Evolutionary conservation across 2,329 filamentous ascomycete species (phyloP).

Genomic region (Claviceps sp.): DNA sequence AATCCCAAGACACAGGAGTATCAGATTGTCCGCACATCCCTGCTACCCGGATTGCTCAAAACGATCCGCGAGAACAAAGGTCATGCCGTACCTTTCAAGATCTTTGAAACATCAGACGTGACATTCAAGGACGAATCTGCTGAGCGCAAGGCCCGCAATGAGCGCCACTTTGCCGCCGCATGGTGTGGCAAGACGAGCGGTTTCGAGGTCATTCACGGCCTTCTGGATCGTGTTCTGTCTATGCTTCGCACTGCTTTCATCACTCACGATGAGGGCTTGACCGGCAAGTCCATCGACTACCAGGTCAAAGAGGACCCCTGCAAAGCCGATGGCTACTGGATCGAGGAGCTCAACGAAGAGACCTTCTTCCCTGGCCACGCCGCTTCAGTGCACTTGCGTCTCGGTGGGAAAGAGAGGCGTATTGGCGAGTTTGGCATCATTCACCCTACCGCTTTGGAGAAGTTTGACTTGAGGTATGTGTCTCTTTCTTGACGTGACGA

Average conservation of each 20-base stretch:
- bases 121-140: slow-evolving; percentile 73
- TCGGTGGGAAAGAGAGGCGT: slow-evolving; percentile 58
- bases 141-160: slow-evolving; percentile 82
- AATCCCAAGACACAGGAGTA: slow-evolving; percentile 93
- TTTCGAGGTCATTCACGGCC: slow-evolving; percentile 89
- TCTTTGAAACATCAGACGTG: slow-evolving; percentile 85
- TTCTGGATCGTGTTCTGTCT: slow-evolving; percentile 80
- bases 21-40: slow-evolving; percentile 77
- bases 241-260: slow-evolving; percentile 83
- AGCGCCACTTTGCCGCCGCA: slow-evolving; percentile 89
- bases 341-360: slow-evolving; percentile 78
- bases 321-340: slow-evolving; percentile 73
- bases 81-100: slow-evolving; percentile 76
- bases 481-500: not conserved
- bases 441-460: slow-evolving; percentile 84
- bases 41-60: slow-evolving; percentile 81
- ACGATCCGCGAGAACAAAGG: slow-evolving; percentile 89
- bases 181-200: slow-evolving; percentile 91
- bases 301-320: slow-evolving; percentile 39
- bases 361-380: slow-evolving; percentile 89
- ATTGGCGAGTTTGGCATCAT: slow-evolving; percentile 90
- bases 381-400: slow-evolving; percentile 67
- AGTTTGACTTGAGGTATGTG: slow-evolving; percentile 71
- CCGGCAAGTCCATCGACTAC: slow-evolving; percentile 35
- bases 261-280: slow-evolving; percentile 56